A percentile compares a stretch with the other conserved stretches of the same genome.
Evolutionary conservation across 2,329 filamentous ascomycete genomes (phyloP).

Genomic region (Microdochium paspali): DNA sequence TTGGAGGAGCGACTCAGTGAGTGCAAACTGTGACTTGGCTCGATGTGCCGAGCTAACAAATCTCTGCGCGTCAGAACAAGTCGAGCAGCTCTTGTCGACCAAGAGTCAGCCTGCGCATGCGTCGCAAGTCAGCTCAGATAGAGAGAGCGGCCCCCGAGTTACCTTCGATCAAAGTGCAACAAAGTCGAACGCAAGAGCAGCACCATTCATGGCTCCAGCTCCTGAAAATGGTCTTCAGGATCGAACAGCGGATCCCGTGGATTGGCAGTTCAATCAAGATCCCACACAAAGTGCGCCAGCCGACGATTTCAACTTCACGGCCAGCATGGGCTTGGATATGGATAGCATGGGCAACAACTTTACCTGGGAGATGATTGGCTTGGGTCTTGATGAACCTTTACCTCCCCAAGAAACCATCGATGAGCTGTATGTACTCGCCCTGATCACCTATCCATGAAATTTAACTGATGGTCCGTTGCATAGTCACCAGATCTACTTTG

Average conservation of each 20-base stretch:
- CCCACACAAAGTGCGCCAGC: conserved; percentile 38
- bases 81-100: conserved; percentile 81
- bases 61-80: conserved; percentile 56
- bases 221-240: conserved; percentile 33
- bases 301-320: conserved; percentile 51
- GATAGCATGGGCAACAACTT: conserved; percentile 46
- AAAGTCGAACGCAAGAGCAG: conserved; percentile 19
- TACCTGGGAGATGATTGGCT: conserved; percentile 68
- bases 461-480: background rate
- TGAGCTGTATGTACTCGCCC: conserved; percentile 54
- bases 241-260: conserved; percentile 31
- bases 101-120: conserved; percentile 14
- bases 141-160: conserved; percentile 22
- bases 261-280: conserved; percentile 45
- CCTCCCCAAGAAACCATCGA: conserved; percentile 59
- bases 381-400: conserved; percentile 50
- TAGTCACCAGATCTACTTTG: conserved; percentile 78
- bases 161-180: conserved; percentile 21
- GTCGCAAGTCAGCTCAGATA: conserved; percentile 22
- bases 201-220: conserved; percentile 31
- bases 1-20: conserved; percentile 85
- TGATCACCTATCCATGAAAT: conserved; percentile 1
- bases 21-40: conserved; percentile 18
- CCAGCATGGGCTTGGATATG: conserved; percentile 38
- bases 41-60: conserved; percentile 7